Conservation (phyloP, 163 green algal species). For the Botryococcus braunii region DNA sequence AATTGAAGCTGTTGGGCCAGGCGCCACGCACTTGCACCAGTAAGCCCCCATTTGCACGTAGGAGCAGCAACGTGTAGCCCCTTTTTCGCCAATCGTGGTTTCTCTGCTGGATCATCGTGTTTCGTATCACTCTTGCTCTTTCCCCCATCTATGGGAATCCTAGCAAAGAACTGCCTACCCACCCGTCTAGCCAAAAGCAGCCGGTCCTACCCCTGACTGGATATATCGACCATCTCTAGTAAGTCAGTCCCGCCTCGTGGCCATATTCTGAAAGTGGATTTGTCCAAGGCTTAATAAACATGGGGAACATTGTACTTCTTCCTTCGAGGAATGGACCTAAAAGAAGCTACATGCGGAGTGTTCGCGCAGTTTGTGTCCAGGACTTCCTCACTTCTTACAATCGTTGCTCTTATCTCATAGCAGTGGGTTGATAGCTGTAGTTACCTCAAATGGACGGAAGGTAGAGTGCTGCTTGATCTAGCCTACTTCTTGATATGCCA, state of each 20-base stretch:
- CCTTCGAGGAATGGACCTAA: too few relatives aligned
- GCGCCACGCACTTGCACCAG: background rate
- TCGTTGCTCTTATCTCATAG: background rate
- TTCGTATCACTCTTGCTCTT: background rate
- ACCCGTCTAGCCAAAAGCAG: background rate
- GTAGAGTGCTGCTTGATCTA: background rate
- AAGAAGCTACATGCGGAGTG: too few relatives aligned
- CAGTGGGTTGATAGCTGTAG: background rate
- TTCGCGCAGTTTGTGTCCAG: too few relatives aligned
- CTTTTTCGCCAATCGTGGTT: background rate
- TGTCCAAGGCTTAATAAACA: too few relatives aligned
- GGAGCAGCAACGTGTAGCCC: background rate
- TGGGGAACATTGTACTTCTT: too few relatives aligned
- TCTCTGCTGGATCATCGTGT: background rate
- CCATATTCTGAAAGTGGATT: too few relatives aligned
- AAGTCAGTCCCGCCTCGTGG: too few relatives aligned
- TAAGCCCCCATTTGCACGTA: background rate
- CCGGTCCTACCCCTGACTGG: too few relatives aligned
- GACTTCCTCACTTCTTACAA: background rate
- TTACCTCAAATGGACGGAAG: background rate
- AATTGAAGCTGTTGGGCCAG: constrained; percentile 22
- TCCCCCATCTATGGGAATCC: background rate
- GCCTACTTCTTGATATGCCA: background rate
- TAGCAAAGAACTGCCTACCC: background rate
- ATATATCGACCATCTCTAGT: too few relatives aligned